Evolutionary conservation across 1,139 yeast species (phyloP), one percentile per base, ranked within the genome.

Genomic region (Kazachstania sp.): DNA sequence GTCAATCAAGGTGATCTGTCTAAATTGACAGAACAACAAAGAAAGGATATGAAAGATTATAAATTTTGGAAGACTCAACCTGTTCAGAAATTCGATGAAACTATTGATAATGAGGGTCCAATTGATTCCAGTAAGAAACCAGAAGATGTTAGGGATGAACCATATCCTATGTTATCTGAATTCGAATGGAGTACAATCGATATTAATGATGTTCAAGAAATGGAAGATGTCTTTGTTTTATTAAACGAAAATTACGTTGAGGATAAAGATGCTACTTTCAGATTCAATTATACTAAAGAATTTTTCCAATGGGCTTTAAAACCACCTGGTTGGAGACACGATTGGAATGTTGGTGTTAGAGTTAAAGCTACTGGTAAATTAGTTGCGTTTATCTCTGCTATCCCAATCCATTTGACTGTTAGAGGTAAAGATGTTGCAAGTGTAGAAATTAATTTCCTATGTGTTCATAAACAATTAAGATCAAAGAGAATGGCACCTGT

Each of bases 61-160:
- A 87, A 86, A 69, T 92, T 92, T 68, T 92, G 99, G 99, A 86
- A 85, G 63, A 94, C 98, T 7, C 99, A 92, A 67, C 98, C 98
- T 0, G 98, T 94, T 18, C 78, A 90, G 4, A 72, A 74, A 28
- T 81, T 88, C 52, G 85, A 84, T 61, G 92, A 82, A 59, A 64
- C 71, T 47, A 72, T 86, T 43, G 74, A 71, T 12, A 60, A 71
- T 18, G 96, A 88, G 59, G 97, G 97, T 0, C 95, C 95, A 16
- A 87, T 92, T 57, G 95, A 88, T 55, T 54, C 60, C 37, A 49
- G 57, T 4, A 86, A 86, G 62, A 79, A 79, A 0, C 81, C 90
- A 2, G 84, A 68, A 3, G 90, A 88, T 50, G 77, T 92, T 31
- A 78, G 90, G 3, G 75, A 72, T 43, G 69, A 71, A 13, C 95